Base-by-base conservation (phyloP, 2,329 filamentous ascomycete species). In the Scleromitrula shiraiana region DNA sequence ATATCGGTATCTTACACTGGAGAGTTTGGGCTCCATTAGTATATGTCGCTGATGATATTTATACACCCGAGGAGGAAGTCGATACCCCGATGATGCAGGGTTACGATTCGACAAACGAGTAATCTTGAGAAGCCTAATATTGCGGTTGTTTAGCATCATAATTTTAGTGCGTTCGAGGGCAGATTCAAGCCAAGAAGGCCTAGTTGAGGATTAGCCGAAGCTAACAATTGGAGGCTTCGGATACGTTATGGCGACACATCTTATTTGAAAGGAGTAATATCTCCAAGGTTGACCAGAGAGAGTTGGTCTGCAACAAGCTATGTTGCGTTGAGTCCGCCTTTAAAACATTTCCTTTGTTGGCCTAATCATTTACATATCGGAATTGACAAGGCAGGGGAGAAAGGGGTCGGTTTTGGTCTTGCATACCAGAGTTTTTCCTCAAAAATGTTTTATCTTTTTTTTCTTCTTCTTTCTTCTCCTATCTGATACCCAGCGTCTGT, bases 1-100 rank as follows among this genome's bases (percentile, higher is more conserved):
- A 96, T 61, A 79, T 96, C 37, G 81, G 86, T 12, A 75, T 93
- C 5, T 69, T 97, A 20, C 89, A 96, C 66, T 96, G 90, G 89
- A 78, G 87, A 41, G 84, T 95, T 3, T 97, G 90, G 88, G 77
- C 78, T 1, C 78, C 79, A 2, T 71, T 95, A 45, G 80, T 85
- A 10, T 95, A 95, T 62, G 56, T 64, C 17, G 58, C 61, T 2
- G 54, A 62, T 51, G 59, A 60, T 3, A 56, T 60, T 43, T 54
- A n/a, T n/a, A n/a, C n/a, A n/a, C n/a, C 49, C 2, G 56, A 58
- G 9, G 56, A 59, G 3, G 53, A 59, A 8, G 37, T 14, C n/a
- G 54, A 57, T n/a, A 39, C 45, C 19, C 24, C 23, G 22, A 49
- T 49, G 46, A 47, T 19, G 5, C 45, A 35, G 6, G 45, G 27